Percentiles rank a stretch among this genome's conserved stretches.
Conservation (phyloP, 2,329 filamentous ascomycete species). For the Pseudogymnoascus sp. region DNA sequence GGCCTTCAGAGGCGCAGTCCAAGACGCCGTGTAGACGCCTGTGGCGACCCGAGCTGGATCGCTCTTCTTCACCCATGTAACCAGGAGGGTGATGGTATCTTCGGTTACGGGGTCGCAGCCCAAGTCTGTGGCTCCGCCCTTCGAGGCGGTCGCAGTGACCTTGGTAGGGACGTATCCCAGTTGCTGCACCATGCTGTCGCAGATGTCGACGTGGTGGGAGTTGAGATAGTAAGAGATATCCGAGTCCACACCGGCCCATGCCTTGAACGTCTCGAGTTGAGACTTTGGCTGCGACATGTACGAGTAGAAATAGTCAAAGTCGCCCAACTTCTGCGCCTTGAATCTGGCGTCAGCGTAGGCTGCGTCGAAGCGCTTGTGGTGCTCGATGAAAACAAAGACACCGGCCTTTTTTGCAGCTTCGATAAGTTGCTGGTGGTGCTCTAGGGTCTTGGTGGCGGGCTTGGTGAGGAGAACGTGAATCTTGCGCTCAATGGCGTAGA, state of each 20-base stretch:
- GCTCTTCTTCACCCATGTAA: conserved; percentile 74
- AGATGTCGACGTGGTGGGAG: conserved; percentile 88
- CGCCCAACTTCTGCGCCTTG: conserved; percentile 68
- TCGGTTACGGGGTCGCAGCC: conserved; percentile 78
- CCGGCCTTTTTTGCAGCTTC: conserved; percentile 63
- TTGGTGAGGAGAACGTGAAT: conserved; percentile 93
- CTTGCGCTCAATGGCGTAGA: conserved; percentile 81
- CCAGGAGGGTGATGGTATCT: conserved; percentile 86
- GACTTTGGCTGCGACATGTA: conserved; percentile 94
- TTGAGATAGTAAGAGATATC: conserved; percentile 97
- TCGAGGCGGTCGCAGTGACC: conserved; percentile 71
- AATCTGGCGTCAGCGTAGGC: conserved; percentile 83
- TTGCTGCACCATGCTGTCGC: conserved; percentile 78
- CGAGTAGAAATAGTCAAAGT: conserved; percentile 97
- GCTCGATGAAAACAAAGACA: conserved; percentile 89
- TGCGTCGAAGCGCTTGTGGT: conserved; percentile 94
- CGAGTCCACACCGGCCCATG: conserved; percentile 84
- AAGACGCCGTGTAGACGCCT: conserved; percentile 86
- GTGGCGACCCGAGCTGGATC: conserved; percentile 67
- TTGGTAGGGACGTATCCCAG: conserved; percentile 67
- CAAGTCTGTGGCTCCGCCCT: conserved; percentile 68
- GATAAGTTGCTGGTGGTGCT: conserved; percentile 71
- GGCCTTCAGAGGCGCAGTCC: conserved; percentile 87
- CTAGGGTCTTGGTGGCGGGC: conserved; percentile 78
- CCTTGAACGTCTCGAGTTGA: conserved; percentile 89